These are phyloP conservation scores for Annona cherimola DNA, from an alignment of 164 flowering plant species.

Conservation along the genomic window DNA sequence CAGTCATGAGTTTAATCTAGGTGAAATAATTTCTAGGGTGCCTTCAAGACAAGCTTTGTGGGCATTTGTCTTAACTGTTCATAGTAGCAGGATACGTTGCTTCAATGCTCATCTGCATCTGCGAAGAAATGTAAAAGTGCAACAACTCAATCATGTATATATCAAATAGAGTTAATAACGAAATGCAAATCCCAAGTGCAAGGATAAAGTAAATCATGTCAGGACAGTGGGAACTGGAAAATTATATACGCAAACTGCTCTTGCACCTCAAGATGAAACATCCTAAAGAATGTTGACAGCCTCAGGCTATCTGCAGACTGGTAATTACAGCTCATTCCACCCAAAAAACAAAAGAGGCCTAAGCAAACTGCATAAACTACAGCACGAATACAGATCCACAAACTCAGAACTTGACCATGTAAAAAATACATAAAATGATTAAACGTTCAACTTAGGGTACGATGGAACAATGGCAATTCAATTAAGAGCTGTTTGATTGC, in stretches of 20 bases:
- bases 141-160: neutral
- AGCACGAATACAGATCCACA: neutral
- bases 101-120: conserved; percentile 4
- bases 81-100: neutral
- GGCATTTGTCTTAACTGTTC: neutral
- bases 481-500: neutral
- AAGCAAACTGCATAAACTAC: neutral
- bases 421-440: neutral
- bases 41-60: too few relatives aligned
- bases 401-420: neutral
- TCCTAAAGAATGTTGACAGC: neutral
- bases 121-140: neutral
- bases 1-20: too few relatives aligned
- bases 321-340: neutral
- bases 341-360: neutral
- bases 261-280: conserved; percentile 2
- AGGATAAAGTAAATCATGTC: neutral
- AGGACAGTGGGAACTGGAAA: neutral
- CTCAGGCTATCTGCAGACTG: neutral
- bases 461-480: neutral
- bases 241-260: neutral
- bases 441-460: neutral
- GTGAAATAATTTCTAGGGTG: too few relatives aligned
- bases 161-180: neutral
- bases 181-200: neutral